These are phyloP conservation scores for Mortierella sp. DNA, from an alignment of 371 early-diverging fungal species.

Conservation along the genomic window DNA sequence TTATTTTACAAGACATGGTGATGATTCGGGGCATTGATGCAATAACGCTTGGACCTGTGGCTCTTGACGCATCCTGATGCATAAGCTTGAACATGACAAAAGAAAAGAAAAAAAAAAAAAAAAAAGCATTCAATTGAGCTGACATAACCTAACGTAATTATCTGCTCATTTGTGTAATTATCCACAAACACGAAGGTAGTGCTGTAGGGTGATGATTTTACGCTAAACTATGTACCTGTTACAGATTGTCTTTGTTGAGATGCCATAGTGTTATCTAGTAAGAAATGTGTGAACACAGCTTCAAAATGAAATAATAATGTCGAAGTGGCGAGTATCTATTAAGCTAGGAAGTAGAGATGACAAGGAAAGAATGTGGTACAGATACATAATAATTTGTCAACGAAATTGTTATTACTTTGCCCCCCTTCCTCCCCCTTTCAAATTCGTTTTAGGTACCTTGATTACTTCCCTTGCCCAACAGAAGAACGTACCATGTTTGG, in stretches of 20 bases:
- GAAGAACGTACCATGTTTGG: neutral
- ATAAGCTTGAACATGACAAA: neutral
- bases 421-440: neutral
- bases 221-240: neutral
- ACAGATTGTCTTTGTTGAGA: neutral
- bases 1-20: neutral
- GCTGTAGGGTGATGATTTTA: no score
- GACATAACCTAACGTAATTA: neutral
- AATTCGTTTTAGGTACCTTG: neutral
- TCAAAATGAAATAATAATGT: neutral
- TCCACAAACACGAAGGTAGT: no score
- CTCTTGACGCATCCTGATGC: neutral
- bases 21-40: conserved; percentile 7
- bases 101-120: neutral
- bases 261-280: no score
- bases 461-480: neutral
- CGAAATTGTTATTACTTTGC: neutral
- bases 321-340: neutral
- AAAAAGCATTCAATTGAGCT: neutral
- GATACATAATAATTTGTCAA: neutral
- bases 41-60: neutral
- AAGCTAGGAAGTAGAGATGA: neutral
- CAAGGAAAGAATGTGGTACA: neutral
- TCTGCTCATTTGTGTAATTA: no score
- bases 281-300: neutral